phyloP scores from a whole-genome alignment of 371 early-diverging fungal genomes.

The Mortierella sp. region DNA sequence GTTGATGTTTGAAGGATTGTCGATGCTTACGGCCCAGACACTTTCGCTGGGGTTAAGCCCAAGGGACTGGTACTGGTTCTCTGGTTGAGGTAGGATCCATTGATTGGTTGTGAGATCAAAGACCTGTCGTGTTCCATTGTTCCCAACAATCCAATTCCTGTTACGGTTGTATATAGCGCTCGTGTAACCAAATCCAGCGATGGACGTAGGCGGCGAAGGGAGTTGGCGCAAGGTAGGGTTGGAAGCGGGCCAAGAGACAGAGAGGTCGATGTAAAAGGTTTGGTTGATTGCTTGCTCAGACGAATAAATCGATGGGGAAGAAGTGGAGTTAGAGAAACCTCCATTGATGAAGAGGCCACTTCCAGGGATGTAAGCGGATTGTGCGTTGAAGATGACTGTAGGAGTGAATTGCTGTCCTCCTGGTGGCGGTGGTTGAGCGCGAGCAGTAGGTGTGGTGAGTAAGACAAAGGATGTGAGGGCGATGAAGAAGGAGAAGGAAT shows the following conservation, averaged over 20 bases:
- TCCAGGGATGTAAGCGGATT: neutral
- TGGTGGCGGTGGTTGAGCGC: neutral
- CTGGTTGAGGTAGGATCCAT: neutral
- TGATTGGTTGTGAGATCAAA: neutral
- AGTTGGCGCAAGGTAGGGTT: neutral
- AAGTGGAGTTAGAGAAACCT: neutral
- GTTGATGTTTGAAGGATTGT: neutral
- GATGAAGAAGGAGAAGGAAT: neutral
- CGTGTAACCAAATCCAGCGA: neutral
- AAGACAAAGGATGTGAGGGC: neutral
- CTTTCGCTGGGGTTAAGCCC: neutral
- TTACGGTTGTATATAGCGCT: neutral
- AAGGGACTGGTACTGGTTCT: neutral
- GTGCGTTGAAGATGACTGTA: neutral
- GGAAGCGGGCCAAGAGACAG: neutral
- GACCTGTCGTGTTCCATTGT: neutral
- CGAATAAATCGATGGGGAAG: neutral
- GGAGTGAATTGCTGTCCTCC: neutral
- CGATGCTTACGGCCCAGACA: neutral
- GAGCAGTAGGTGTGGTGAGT: neutral
- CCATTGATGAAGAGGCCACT: neutral
- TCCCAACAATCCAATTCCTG: neutral
- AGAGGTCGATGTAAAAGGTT: neutral
- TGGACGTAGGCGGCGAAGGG: neutral
- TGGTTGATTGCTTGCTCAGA: no score